phyloP scores from a whole-genome alignment of 2,329 filamentous ascomycete species.

The Apiospora rasikravindrae region DNA sequence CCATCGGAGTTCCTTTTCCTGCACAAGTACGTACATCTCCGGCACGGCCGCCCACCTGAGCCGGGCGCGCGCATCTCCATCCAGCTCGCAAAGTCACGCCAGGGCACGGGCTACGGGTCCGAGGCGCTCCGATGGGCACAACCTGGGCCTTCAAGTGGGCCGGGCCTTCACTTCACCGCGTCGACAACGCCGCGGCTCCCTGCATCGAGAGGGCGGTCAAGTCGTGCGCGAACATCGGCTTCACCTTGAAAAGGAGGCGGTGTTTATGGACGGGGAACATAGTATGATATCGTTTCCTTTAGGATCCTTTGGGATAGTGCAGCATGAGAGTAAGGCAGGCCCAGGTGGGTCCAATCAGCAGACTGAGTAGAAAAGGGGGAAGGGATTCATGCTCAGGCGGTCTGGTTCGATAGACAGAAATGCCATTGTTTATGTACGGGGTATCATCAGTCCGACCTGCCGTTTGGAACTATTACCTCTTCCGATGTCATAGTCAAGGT shows the following conservation, averaged over 20 bases:
- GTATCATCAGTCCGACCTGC: background rate
- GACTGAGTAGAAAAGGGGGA: background rate
- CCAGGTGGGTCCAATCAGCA: background rate
- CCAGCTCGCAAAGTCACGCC: constrained; percentile 40
- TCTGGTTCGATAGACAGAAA: background rate
- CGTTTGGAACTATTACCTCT: background rate
- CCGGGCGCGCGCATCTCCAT: constrained; percentile 40
- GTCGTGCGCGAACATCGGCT: constrained; percentile 52
- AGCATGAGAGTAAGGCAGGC: constrained; percentile 45
- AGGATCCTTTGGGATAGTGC: constrained; percentile 43
- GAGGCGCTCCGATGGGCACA: constrained; percentile 54
- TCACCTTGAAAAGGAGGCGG: constrained; percentile 47
- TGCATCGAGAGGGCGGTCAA: constrained; percentile 49
- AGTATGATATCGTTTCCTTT: constrained; percentile 41
- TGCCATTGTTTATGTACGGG: background rate
- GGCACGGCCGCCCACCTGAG: background rate
- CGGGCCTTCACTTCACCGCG: constrained; percentile 50
- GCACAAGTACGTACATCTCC: background rate
- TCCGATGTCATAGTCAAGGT: background rate
- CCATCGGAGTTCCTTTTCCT: constrained; percentile 10
- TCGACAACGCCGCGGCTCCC: constrained; percentile 45
- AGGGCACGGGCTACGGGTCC: constrained; percentile 49
- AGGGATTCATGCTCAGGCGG: background rate
- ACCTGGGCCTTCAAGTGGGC: constrained; percentile 53
- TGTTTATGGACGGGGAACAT: constrained; percentile 51